Base-by-base conservation (phyloP, 805 yeast genomes). In the Schizosaccharomyces octosporus region DNA sequence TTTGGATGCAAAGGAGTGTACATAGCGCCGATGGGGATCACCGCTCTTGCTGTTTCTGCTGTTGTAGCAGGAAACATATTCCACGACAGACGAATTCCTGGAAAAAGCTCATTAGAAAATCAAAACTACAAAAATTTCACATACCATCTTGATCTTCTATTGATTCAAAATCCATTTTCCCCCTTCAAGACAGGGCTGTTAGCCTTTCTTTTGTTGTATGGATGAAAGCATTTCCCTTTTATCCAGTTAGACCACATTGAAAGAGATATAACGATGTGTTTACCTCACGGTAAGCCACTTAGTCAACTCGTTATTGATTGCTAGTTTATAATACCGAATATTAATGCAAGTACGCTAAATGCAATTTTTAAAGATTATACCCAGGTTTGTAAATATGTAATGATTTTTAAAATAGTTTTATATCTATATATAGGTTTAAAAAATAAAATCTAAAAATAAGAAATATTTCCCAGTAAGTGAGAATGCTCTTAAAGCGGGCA, bases 1-100 rank as follows among this genome's bases (percentile, higher is more conserved):
- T 85, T 80, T 63, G 80, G 81, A 68, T 86, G 81, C 67, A 93
- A 78, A 7, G 98, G 98, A 17, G 97, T 88, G 75, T 88, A 93
- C 64, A 93, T 74, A 62, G 95, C 84, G 54, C 96, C 95, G 45
- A 93, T 83, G 11, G 98, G 98, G 41, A 90, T 88, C n/a, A 90
- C 94, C 68, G 87, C 84, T 66, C 90, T 84, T 67, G 83, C 82
- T 19, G 95, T 93, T 72, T 93, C 97, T 54, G 81, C 80, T 66
- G 88, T 81, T 48, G 95, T 83, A 55, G 85, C 81, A 36, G 98
- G 98, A 67, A 93, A 83, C 54, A 87, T 84, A 71, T 85, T 82
- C 89, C 90, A 85, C 66, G 84, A 81, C 74, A 85, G 83, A 62
- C 85, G 78, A 24, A 51, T 29, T 17, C 57, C 57, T 51, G 27